Conservation (phyloP, 345 rosid genomes). For the Eucalyptus urophylla region DNA sequence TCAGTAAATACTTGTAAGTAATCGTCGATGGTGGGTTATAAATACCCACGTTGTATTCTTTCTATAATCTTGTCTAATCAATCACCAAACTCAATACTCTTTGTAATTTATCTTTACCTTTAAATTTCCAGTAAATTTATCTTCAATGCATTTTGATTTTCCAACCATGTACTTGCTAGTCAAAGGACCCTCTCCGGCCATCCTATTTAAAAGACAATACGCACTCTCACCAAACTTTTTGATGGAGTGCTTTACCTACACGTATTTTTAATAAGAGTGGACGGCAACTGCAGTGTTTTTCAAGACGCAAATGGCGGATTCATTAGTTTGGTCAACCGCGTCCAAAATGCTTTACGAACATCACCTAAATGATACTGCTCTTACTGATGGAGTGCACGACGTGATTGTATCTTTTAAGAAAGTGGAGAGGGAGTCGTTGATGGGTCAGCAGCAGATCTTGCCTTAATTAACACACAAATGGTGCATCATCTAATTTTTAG, state of each 20-base stretch:
- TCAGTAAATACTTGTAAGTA: neutral
- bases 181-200: neutral
- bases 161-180: neutral
- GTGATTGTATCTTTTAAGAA: neutral
- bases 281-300: neutral
- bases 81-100: neutral
- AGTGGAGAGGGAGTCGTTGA: neutral
- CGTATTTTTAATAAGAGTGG: neutral
- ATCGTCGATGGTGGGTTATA: rapidly evolving
- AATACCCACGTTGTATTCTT: neutral
- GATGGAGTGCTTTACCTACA: neutral
- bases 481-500: neutral
- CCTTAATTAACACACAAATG: too few species aligned
- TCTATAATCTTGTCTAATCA: neutral
- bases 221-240: neutral
- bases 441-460: neutral
- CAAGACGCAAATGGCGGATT: neutral
- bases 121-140: neutral
- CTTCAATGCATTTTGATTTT: neutral
- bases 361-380: neutral
- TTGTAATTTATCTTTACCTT: neutral
- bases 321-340: neutral
- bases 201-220: neutral
- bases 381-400: neutral
- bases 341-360: neutral